A percentile compares a stretch with the other conserved stretches of the same genome.
phyloP scores from a whole-genome alignment of 345 rosid genomes.

The Brassica nigra region DNA sequence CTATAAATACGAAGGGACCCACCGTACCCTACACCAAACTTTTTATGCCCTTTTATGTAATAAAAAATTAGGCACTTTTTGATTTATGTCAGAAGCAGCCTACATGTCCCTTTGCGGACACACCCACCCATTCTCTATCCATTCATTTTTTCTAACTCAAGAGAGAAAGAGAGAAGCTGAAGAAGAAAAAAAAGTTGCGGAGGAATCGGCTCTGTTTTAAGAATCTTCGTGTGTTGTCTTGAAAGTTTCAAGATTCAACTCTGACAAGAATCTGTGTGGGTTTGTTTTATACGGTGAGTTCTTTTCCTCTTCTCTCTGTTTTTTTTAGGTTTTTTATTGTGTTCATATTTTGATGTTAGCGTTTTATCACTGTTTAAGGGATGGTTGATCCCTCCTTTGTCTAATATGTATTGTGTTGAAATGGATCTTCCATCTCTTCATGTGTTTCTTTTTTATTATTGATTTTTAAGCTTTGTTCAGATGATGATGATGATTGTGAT shows the following conservation, averaged over 20 bases:
- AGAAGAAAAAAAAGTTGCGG: not conserved
- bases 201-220: slow-evolving; percentile 19
- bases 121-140: slow-evolving; percentile 64
- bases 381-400: not conserved
- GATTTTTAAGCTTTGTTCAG: not conserved
- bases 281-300: slow-evolving; percentile 41
- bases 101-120: slow-evolving; percentile 40
- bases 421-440: slow-evolving; percentile 26
- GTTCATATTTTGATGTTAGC: not conserved
- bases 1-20: slow-evolving; percentile 61
- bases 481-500: not conserved
- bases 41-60: slow-evolving; percentile 24
- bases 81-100: slow-evolving; percentile 46
- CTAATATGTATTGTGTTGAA: not conserved
- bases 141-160: slow-evolving; percentile 5
- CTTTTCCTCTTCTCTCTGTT: slow-evolving; percentile 3
- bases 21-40: slow-evolving; percentile 33
- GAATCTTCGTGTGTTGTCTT: slow-evolving; percentile 26
- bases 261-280: not conserved
- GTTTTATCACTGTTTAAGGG: not conserved
- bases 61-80: slow-evolving; percentile 48
- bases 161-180: not conserved
- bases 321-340: not conserved
- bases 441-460: not conserved
- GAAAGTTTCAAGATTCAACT: not conserved